phyloP scores from a whole-genome alignment of 2,329 filamentous ascomycete genomes.

The Hymenoscyphus repandus region DNA sequence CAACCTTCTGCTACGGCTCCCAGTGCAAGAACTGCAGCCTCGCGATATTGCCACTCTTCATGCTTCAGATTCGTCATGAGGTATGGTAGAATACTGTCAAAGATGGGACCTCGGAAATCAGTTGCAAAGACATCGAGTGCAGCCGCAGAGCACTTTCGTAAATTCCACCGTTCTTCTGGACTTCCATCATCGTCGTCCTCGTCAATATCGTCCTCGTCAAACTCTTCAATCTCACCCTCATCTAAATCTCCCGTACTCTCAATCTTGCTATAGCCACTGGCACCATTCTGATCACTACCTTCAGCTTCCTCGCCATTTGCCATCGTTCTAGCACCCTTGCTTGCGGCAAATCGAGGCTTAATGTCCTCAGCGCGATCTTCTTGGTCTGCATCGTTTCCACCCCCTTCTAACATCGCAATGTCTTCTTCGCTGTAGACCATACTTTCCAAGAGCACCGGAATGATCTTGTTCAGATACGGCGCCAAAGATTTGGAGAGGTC shows the following conservation, averaged over 20 bases:
- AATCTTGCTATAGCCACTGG: conserved; percentile 51
- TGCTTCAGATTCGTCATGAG: conserved; percentile 85
- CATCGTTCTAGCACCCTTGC: conserved; percentile 41
- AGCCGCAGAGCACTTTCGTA: conserved; percentile 94
- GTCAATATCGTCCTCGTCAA: conserved; percentile 29
- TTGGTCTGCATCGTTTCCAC: conserved; percentile 82
- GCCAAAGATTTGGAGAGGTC: conserved; percentile 70
- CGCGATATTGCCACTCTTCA: conserved; percentile 82
- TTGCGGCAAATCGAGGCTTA: conserved; percentile 84
- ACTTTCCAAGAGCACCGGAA: conserved; percentile 84
- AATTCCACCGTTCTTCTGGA: conserved; percentile 88
- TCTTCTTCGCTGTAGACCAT: conserved; percentile 98
- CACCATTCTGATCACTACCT: conserved; percentile 37
- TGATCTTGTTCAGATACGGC: conserved; percentile 76
- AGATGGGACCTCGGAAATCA: conserved; percentile 83
- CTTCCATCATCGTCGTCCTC: conserved; percentile 70
- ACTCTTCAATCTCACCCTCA: conserved; percentile 79
- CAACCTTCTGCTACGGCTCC: conserved; percentile 95
- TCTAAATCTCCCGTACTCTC: conserved; percentile 70
- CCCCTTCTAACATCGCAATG: conserved; percentile 75
- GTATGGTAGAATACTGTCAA: conserved; percentile 88
- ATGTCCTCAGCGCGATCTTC: conserved; percentile 90
- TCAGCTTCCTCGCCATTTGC: conserved; percentile 40
- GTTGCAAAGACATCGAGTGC: conserved; percentile 90
- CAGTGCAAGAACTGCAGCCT: conserved; percentile 89